These are phyloP conservation scores for Phaeolepiota aurea DNA, from an alignment of 768 basidiomycete species.

Conservation along the genomic window DNA sequence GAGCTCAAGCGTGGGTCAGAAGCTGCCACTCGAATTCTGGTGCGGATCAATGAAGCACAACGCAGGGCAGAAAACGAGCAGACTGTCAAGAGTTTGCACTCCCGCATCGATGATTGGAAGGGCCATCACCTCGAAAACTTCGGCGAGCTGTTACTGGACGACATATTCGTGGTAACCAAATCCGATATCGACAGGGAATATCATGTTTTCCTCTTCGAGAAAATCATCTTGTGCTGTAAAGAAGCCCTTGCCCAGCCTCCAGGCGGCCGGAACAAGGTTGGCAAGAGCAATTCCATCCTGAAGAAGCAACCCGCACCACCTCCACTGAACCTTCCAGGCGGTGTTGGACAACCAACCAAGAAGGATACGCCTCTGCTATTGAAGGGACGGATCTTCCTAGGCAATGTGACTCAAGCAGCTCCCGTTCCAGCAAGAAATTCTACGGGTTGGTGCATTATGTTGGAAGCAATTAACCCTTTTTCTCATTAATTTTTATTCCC, in stretches of 20 bases:
- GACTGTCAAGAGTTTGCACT: slow-evolving; percentile 79
- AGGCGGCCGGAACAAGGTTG: slow-evolving; percentile 56
- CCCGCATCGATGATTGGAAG: slow-evolving; percentile 97
- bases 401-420: slow-evolving; percentile 84
- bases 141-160: slow-evolving; percentile 89
- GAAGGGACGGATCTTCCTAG: slow-evolving; percentile 95
- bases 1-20: slow-evolving; percentile 81
- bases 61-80: slow-evolving; percentile 86
- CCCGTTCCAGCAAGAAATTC: slow-evolving; percentile 50
- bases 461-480: no score
- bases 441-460: slow-evolving; percentile 58
- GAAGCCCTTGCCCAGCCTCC: slow-evolving; percentile 59
- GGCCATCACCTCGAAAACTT: slow-evolving; percentile 94
- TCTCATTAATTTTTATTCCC: slow-evolving; percentile 6
- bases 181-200: slow-evolving; percentile 96
- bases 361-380: slow-evolving; percentile 77
- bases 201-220: slow-evolving; percentile 97
- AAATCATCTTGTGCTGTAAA: slow-evolving; percentile 98
- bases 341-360: slow-evolving; percentile 52
- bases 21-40: slow-evolving; percentile 87
- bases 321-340: slow-evolving; percentile 38
- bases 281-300: slow-evolving; percentile 82
- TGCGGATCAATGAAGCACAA: slow-evolving; percentile 93
- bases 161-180: slow-evolving; percentile 93
- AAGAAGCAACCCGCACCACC: slow-evolving; percentile 66